Base-by-base conservation (phyloP, 2,329 filamentous ascomycete genomes). In the Apiospora marii region DNA sequence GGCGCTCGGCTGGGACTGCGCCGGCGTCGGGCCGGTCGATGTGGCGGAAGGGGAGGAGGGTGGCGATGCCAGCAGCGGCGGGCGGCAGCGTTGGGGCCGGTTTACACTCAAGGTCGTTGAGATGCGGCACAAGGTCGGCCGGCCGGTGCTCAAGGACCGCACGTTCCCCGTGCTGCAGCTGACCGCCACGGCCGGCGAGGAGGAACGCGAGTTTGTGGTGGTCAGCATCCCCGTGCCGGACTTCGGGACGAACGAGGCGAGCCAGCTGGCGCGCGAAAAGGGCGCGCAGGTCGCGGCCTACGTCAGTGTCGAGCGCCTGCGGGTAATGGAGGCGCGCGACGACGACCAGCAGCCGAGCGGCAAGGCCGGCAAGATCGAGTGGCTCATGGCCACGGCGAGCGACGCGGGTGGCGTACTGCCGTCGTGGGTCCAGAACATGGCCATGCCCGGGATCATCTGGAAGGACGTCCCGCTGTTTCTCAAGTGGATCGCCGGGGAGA, bases 301-400 rank as follows among this genome's bases (percentile, higher is more conserved):
- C 77, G 88, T 86, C 41, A 92, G 90, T 74, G 85, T 94, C 1
- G 93, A 95, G 83, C 83, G 89, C 67, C 82, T 92, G 46, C 82
- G 86, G 72, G 83, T 86, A 77, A 73, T 87, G 74, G 73, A 30
- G 79, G 82, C 6, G 71, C 46, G 10, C 46, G 46, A 49, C 46
- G 19, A 49, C 7, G 1, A 49, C 19, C 58, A 64, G 19, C 4
- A 41, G 7, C 58, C 22, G 34, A 64, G 72, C 19, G 75, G 46
- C 19, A 69, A 70, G 2, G 67, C 44, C 4, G 73, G 83, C 0
- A 80, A 83, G 24, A 85, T 93, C 67, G 91, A 92, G 81, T 96
- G 93, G 93, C 84, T 92, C 72, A 95, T 96, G 92, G 92, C 90
- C 12, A 95, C 93, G 13, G 88, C 91, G 14, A 92, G 91, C 73